Base-by-base conservation (phyloP, 1,284 basidiomycete genomes). In the Cryptococcus sp. region DNA sequence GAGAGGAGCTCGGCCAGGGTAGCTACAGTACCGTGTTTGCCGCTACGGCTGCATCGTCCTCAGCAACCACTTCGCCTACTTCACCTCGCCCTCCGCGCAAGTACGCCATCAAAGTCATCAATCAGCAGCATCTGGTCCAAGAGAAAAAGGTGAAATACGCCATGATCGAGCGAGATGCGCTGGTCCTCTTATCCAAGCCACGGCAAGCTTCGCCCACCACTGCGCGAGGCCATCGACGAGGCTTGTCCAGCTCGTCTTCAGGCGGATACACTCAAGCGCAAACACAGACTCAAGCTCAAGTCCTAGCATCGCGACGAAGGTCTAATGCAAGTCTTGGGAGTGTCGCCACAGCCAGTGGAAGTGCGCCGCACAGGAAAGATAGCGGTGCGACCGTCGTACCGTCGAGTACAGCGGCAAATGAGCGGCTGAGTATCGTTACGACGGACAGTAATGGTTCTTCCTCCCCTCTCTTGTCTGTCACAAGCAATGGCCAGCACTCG, bases 91-190 rank as follows among this genome's bases (percentile, higher is more conserved):
- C 67, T 16, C 49, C 67, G 51, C 39, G 64, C 10, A 65, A 73
- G 43, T 83, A 80, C 60, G 82, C 82, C 7, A 76, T 83, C 68
- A 83, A 83, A 57, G 79, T 82, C 30, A 80, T 83, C 64, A 81
- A 82, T 63, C 82, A 83, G 64, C 69, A 71, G 20, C 78, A 80
- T 54, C 73, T 81, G 22, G 65, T 79, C 22, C 76, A 79, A 50
- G 81, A 83, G 69, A 81, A 81, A 62, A 83, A 83, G 68, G 78
- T 76, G 3, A 82, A 82, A 58, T 83, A 83, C 60, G 82, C 82
- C n/a, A 74, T 79, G 55, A 79, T 82, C 51, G 82, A 83, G 68
- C 75, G 81, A 6, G 81, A 82, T 56, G 81, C 81, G 13, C 69
- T 83, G 25, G 79, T 82, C 49, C 65, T 77, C 1, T 73, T 83